A percentile compares a stretch with the other conserved stretches of the same genome.
These are phyloP conservation scores for Cercospora sp. DNA, from an alignment of 2,329 filamentous ascomycete species.

Conservation along the genomic window DNA sequence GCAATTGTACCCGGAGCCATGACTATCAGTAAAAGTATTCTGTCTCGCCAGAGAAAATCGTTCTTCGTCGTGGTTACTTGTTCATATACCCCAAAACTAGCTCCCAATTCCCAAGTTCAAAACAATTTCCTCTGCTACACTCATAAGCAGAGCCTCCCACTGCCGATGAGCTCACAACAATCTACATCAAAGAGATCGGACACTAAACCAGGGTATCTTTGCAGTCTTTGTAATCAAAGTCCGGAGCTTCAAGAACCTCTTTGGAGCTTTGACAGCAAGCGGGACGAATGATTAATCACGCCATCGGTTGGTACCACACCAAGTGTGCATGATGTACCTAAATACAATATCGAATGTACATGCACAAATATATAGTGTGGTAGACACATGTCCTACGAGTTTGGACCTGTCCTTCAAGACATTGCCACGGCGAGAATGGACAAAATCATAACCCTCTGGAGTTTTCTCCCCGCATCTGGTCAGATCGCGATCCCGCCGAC, in stretches of 20 bases:
- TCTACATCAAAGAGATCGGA: background rate
- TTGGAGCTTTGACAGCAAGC: background rate
- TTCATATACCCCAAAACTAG: background rate
- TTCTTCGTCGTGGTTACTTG: background rate
- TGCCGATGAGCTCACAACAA: background rate
- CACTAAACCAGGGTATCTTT: background rate
- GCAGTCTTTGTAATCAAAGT: background rate
- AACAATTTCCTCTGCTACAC: background rate
- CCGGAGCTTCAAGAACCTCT: background rate
- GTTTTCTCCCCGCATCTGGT: constrained; percentile 6
- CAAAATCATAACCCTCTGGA: constrained; percentile 7
- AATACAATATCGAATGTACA: background rate
- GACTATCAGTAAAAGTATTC: background rate
- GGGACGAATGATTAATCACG: constrained; percentile 3
- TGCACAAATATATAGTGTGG: background rate
- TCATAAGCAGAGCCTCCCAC: background rate
- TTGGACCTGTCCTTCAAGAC: too few species aligned
- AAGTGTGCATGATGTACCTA: background rate
- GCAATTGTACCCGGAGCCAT: background rate
- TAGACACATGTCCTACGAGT: too few species aligned
- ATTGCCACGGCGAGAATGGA: background rate
- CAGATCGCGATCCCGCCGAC: constrained; percentile 6
- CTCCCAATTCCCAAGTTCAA: background rate
- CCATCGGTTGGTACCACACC: background rate
- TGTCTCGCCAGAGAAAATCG: background rate